These are phyloP conservation scores for Melocanna baccifera DNA, from an alignment of 176 grass and related monocot species.

Conservation along the genomic window DNA sequence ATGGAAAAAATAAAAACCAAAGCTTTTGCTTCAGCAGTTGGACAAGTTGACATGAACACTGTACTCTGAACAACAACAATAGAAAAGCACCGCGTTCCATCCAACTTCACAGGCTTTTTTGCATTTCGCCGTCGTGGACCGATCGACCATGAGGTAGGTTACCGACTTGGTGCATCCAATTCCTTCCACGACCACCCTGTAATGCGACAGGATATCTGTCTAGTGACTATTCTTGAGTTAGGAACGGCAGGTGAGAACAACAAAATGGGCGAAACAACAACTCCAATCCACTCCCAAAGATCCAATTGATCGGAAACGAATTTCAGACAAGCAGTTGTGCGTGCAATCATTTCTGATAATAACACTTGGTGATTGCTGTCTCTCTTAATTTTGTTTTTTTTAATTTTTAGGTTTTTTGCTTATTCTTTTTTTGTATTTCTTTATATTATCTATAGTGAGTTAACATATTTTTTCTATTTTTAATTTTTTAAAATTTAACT, in stretches of 20 bases:
- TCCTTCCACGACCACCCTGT: neutral
- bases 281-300: conserved; percentile 17
- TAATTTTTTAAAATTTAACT: too few species aligned
- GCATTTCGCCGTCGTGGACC: conserved; percentile 14
- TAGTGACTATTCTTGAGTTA: conserved; percentile 22
- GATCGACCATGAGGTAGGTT: conserved; percentile 21
- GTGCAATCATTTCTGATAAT: conserved; percentile 13
- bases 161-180: conserved; percentile 19
- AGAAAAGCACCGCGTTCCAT: neutral
- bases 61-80: neutral
- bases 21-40: neutral
- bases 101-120: neutral
- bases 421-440: too few species aligned
- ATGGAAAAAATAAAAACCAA: neutral
- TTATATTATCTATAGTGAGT: too few species aligned
- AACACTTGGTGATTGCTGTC: neutral
- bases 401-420: too few species aligned
- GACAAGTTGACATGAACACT: neutral
- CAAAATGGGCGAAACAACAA: conserved; percentile 28
- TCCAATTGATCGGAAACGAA: conserved; percentile 13
- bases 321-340: neutral
- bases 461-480: too few species aligned
- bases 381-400: too few species aligned
- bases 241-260: conserved; percentile 52
- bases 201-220: conserved; percentile 2